Evolutionary conservation across 225 moss, liverwort and hornwort species (phyloP), one percentile per base, ranked within the genome.

Genomic region (Polytrichum commune): DNA sequence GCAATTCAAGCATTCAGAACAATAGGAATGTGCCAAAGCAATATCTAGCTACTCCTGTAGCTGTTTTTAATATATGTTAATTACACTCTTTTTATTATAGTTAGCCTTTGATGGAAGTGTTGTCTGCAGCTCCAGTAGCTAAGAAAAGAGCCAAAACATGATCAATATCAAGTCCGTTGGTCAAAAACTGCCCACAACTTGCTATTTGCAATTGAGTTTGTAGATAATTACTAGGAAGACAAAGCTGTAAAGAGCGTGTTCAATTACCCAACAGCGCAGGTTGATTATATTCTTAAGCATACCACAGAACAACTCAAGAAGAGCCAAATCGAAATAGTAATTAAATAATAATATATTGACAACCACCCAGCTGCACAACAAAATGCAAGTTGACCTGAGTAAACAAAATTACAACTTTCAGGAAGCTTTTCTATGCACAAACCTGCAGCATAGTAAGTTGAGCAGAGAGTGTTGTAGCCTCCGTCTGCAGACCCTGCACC

Each of bases 391-490:
- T 38, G 38, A 2, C 18, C n/a, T 29, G n/a, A 23, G 20, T 4
- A 18, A 19, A 29, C 2, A 19, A 60, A 72, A 30, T 38, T 33
- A 8, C 29, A n/a, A 29, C 32, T 20, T n/a, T 13, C 7, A 7
- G 30, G 22, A 54, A 53, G 7, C 53, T 53, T 18, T 53, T 68
- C 65, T 26, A 2, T 8, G 19, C 54, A 60, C 87, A 68, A 53
- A 92, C 93, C 89, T 93, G 90, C 29, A 93, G 74, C 78, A 93
- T 83, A 20, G 93, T 85, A 0, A 93, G 85, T 68, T 93, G 93
- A 0, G 90, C 90, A 27, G 90, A 93, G 10, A 93, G 86, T 5
- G 93, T 89, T 1, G 93, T 93, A 8, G 93, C 93, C 73, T 93
- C 89, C 3, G 93, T 93, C 79, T 93, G 93, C 60, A 93, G 77